Evolutionary conservation across 371 early-diverging fungal species (phyloP).

Genomic region (Mortierella sp.): DNA sequence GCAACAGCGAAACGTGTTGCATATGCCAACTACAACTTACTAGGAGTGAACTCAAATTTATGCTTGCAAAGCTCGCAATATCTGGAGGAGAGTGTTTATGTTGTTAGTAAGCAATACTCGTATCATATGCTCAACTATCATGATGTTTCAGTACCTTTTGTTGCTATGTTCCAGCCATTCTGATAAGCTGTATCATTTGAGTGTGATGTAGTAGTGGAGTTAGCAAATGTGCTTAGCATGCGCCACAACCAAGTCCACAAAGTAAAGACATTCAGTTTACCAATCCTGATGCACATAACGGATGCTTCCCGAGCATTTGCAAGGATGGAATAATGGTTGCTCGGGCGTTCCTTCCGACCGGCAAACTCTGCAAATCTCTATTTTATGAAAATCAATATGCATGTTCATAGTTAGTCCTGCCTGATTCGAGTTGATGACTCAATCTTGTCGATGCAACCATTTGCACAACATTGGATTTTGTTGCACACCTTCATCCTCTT

Average conservation of each 20-base stretch:
- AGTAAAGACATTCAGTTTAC: conserved; percentile 58
- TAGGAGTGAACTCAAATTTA: conserved; percentile 86
- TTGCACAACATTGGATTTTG: not conserved
- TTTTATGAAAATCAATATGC: not conserved
- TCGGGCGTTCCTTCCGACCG: conserved; percentile 82
- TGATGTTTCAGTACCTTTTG: conserved; percentile 77
- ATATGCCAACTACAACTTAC: conserved; percentile 66
- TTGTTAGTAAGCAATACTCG: not conserved
- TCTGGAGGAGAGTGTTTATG: conserved; percentile 66
- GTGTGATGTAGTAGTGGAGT: not conserved
- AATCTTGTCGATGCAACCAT: not conserved
- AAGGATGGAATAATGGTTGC: conserved; percentile 91
- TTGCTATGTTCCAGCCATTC: conserved; percentile 92
- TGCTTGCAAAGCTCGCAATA: conserved; percentile 94
- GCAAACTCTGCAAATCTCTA: conserved; percentile 93
- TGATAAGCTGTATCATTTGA: conserved; percentile 65
- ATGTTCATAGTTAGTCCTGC: conserved; percentile 6
- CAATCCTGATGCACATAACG: conserved; percentile 92
- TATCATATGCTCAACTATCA: no score
- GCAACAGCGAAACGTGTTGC: not conserved
- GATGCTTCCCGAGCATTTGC: conserved; percentile 96
- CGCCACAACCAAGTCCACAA: not conserved
- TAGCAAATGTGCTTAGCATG: not conserved
- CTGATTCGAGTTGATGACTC: not conserved
- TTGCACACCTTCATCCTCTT: conserved; percentile 34